These are phyloP conservation scores for Flaveria brownii DNA, from an alignment of 129 eudicot species.

Conservation along the genomic window DNA sequence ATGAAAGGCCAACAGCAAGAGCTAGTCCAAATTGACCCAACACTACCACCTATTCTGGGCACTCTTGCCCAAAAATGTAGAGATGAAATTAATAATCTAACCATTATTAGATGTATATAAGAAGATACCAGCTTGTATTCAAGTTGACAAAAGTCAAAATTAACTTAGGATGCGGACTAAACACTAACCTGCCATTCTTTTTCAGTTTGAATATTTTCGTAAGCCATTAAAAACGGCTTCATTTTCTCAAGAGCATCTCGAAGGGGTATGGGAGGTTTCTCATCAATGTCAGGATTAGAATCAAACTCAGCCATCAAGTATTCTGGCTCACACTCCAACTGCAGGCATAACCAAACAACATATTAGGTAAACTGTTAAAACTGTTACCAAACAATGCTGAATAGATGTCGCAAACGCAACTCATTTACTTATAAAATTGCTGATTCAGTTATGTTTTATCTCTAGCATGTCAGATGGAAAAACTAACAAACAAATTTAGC, in stretches of 20 bases:
- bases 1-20: not conserved
- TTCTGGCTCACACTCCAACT: slow-evolving; percentile 96
- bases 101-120: not conserved
- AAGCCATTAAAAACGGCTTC: slow-evolving; percentile 88
- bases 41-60: slow-evolving; percentile 8
- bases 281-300: slow-evolving; percentile 86
- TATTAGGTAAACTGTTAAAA: not conserved
- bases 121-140: not conserved
- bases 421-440: not conserved
- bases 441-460: not conserved
- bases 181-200: slow-evolving; percentile 94
- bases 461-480: not conserved
- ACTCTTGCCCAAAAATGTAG: not conserved
- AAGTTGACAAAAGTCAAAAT: not conserved
- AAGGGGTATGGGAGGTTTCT: slow-evolving; percentile 80
- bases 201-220: slow-evolving; percentile 71
- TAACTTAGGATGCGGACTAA: slow-evolving; percentile 18
- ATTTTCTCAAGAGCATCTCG: slow-evolving; percentile 77
- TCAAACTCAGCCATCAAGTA: slow-evolving; percentile 73
- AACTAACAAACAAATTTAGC: not conserved
- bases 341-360: slow-evolving; percentile 27
- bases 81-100: not conserved
- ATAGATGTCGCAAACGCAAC: not conserved
- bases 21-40: not conserved
- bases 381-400: not conserved